phyloP scores from a whole-genome alignment of 2,329 filamentous ascomycete species.

The Calonectria pauciramosa region DNA sequence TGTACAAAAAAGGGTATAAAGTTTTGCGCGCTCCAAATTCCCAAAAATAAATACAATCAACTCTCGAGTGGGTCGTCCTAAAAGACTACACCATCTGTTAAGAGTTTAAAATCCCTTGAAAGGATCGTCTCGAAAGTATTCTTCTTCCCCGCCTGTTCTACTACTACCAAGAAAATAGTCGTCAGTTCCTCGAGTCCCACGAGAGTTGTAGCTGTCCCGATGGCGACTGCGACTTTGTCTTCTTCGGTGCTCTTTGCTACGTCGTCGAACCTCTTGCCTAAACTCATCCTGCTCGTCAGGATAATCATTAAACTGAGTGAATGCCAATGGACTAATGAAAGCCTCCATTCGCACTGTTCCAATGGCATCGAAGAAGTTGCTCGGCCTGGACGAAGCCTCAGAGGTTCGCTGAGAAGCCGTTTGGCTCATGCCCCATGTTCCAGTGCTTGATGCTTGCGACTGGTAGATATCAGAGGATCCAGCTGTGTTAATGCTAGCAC shows the following conservation, averaged over 20 bases:
- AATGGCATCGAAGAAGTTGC: conserved; percentile 86
- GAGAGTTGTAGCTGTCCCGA: conserved; percentile 65
- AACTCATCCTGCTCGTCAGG: conserved; percentile 66
- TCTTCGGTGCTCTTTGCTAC: conserved; percentile 69
- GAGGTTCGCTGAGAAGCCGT: conserved; percentile 65
- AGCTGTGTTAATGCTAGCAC: conserved; percentile 69
- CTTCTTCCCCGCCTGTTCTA: conserved; percentile 65
- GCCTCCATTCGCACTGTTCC: conserved; percentile 98
- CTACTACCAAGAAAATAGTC: conserved; percentile 63
- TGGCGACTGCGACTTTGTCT: conserved; percentile 67
- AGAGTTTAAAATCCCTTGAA: conserved; percentile 70
- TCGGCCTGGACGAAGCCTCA: conserved; percentile 66
- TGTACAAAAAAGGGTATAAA: conserved; percentile 45
- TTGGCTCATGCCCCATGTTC: conserved; percentile 61
- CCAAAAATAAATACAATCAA: conserved; percentile 35
- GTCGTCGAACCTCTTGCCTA: conserved; percentile 60
- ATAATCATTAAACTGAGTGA: conserved; percentile 61
- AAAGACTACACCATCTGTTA: conserved; percentile 7
- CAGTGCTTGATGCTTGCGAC: conserved; percentile 62
- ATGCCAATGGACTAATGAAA: conserved; percentile 80
- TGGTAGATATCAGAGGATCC: conserved; percentile 74
- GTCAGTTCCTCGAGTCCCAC: conserved; percentile 61
- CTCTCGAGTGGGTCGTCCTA: conserved; percentile 25
- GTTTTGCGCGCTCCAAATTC: conserved; percentile 27
- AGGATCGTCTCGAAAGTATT: conserved; percentile 71